These are phyloP conservation scores for Fragilaria crotonensis DNA, from an alignment of 108 stramenopile genomes.

Conservation along the genomic window DNA sequence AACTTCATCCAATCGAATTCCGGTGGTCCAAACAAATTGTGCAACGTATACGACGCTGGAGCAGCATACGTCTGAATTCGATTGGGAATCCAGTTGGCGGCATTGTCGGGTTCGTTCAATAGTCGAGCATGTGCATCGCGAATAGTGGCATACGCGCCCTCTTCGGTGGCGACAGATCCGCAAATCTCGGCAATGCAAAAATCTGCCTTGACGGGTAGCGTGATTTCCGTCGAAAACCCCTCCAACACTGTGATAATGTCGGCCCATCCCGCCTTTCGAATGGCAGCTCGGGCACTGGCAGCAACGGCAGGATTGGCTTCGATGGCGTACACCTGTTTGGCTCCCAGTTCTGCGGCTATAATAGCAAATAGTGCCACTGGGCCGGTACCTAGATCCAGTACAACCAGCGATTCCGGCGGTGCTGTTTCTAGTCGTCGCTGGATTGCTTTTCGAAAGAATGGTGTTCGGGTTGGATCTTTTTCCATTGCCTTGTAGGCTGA, in stretches of 20 bases:
- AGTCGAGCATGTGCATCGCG: conserved; percentile 42
- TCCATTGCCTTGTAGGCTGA: conserved; percentile 60
- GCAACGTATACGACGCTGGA: conserved; percentile 56
- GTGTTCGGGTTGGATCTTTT: conserved; percentile 49
- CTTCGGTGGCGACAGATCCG: conserved; percentile 52
- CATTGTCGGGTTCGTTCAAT: conserved; percentile 35
- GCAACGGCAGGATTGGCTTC: conserved; percentile 52
- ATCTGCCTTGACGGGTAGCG: conserved; percentile 55
- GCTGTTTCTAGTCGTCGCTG: conserved; percentile 26
- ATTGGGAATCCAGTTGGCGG: conserved; percentile 45
- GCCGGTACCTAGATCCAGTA: conserved; percentile 64
- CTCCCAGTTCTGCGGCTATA: conserved; percentile 52
- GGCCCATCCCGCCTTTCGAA: conserved; percentile 30
- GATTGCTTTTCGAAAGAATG: conserved; percentile 45
- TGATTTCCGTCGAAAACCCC: conserved; percentile 57
- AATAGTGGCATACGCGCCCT: conserved; percentile 56
- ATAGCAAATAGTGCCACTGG: conserved; percentile 64
- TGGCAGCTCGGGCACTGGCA: conserved; percentile 19
- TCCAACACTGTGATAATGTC: conserved; percentile 52
- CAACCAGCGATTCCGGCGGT: conserved; percentile 23
- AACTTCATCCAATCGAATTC: conserved; percentile 66
- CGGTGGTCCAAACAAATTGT: conserved; percentile 52
- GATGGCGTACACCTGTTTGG: conserved; percentile 59
- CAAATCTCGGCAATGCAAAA: conserved; percentile 54
- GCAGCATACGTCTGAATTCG: conserved; percentile 45